A percentile compares a stretch with the other conserved stretches of the same genome.
These are phyloP conservation scores for Penium margaritaceum DNA, from an alignment of 139 green algal species.

Conservation along the genomic window DNA sequence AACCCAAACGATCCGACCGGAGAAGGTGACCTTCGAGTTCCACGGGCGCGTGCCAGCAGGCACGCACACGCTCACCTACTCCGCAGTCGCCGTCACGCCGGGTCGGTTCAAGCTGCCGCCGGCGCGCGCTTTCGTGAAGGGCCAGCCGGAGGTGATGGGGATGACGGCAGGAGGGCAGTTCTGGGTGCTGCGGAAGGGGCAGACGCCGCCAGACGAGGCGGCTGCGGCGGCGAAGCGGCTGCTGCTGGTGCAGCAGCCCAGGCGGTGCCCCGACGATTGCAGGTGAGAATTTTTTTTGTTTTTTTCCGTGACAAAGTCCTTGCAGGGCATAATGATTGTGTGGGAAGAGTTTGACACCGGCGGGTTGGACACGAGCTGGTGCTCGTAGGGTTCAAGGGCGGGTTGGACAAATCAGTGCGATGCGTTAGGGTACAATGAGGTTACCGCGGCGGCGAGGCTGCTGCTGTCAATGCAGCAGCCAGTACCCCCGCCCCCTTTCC, in stretches of 20 bases:
- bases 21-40: conserved; percentile 9
- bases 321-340: too few relatives aligned
- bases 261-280: conserved; percentile 35
- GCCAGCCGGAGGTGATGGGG: conserved; percentile 61
- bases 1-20: too few relatives aligned
- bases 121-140: conserved; percentile 48
- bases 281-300: conserved; percentile 7
- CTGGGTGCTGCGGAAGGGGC: conserved; percentile 30
- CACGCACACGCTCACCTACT: conserved; percentile 47
- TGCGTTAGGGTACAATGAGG: too few relatives aligned
- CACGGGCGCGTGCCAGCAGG: conserved; percentile 45
- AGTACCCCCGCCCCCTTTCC: too few relatives aligned
- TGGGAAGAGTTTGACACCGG: too few relatives aligned
- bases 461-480: too few relatives aligned
- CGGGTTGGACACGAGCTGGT: too few relatives aligned
- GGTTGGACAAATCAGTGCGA: too few relatives aligned
- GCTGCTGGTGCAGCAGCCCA: conserved; percentile 12
- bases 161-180: conserved; percentile 39
- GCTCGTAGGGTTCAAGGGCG: too few relatives aligned
- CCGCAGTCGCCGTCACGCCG: conserved; percentile 53
- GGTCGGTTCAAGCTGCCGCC: conserved; percentile 57
- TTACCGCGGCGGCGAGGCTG: too few relatives aligned
- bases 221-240: background rate
- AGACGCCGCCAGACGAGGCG: conserved; percentile 7
- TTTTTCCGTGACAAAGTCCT: too few relatives aligned